A percentile compares a stretch with the other conserved stretches of the same genome.
phyloP scores from a whole-genome alignment of 164 flowering plant genomes.

The Dillenia suffruticosa region DNA sequence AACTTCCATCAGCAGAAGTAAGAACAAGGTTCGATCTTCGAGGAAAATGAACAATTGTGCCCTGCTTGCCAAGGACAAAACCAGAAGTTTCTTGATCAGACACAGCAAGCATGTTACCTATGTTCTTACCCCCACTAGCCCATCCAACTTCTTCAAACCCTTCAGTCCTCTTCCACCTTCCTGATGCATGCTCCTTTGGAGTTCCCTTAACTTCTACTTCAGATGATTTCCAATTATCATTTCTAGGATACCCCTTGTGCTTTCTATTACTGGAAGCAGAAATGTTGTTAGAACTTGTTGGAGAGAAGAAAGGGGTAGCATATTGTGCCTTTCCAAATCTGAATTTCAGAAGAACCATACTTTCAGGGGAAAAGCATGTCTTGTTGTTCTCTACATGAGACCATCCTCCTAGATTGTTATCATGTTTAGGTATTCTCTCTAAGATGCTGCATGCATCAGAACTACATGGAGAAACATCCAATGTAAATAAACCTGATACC shows the following conservation, averaged over 20 bases:
- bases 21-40: constrained; percentile 57
- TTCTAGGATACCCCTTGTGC: constrained; percentile 16
- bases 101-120: constrained; percentile 82
- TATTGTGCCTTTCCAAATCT: constrained; percentile 36
- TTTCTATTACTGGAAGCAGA: constrained; percentile 22
- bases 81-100: constrained; percentile 39
- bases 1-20: constrained; percentile 27
- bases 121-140: constrained; percentile 46
- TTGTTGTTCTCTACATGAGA: background rate
- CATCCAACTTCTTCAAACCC: constrained; percentile 36
- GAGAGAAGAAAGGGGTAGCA: constrained; percentile 16
- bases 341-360: constrained; percentile 89
- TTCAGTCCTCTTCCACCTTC: constrained; percentile 62
- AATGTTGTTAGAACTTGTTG: constrained; percentile 25
- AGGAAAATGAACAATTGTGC: constrained; percentile 10
- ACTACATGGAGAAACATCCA: constrained; percentile 15
- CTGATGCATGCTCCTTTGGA: constrained; percentile 20
- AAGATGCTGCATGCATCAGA: constrained; percentile 12
- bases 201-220: constrained; percentile 12
- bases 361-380: constrained; percentile 29
- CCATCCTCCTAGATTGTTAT: constrained; percentile 9
- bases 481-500: constrained; percentile 24
- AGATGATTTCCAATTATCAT: constrained; percentile 12
- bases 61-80: constrained; percentile 18
- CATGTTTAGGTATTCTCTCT: constrained; percentile 25